phyloP scores from a whole-genome alignment of 2,329 filamentous ascomycete genomes.

The Fusarium humuli region DNA sequence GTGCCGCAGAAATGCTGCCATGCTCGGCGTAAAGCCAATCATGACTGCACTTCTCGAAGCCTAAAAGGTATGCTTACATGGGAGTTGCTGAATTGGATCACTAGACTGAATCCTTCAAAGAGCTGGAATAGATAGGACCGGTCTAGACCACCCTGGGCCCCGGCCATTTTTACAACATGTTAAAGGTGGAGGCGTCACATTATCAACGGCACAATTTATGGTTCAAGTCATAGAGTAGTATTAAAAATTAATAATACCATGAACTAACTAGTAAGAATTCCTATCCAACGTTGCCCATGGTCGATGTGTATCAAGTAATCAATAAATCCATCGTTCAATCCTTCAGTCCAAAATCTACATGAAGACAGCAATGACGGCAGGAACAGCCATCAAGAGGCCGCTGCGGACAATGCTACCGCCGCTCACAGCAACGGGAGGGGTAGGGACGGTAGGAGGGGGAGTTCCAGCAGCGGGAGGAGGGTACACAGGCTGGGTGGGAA shows the following conservation, averaged over 20 bases:
- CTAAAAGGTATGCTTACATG: not conserved
- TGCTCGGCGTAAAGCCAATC: not conserved
- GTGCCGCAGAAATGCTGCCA: not conserved
- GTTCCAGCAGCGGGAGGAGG: slow-evolving; percentile 10
- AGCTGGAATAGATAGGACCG: not conserved
- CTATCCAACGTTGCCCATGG: not conserved
- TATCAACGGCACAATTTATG: not conserved
- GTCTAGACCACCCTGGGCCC: not conserved
- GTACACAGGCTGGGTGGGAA: not conserved
- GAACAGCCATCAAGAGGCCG: slow-evolving; percentile 27
- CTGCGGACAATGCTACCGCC: slow-evolving; percentile 24
- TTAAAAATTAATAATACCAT: slow-evolving; percentile 32
- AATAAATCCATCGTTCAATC: slow-evolving; percentile 5
- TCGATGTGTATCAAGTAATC: slow-evolving; percentile 1
- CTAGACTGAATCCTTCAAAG: not conserved
- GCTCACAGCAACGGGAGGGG: slow-evolving; percentile 24
- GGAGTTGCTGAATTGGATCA: not conserved
- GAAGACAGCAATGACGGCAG: slow-evolving; percentile 27
- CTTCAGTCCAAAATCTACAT: slow-evolving; percentile 14
- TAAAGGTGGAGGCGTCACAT: not conserved
- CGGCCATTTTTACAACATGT: not conserved
- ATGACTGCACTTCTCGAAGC: not conserved
- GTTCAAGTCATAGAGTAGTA: not conserved
- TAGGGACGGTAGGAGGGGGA: slow-evolving; percentile 6
- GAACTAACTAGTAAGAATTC: slow-evolving; percentile 13